Conservation (phyloP, 2,329 filamentous ascomycete genomes). For the Fusarium guadeloupense region DNA sequence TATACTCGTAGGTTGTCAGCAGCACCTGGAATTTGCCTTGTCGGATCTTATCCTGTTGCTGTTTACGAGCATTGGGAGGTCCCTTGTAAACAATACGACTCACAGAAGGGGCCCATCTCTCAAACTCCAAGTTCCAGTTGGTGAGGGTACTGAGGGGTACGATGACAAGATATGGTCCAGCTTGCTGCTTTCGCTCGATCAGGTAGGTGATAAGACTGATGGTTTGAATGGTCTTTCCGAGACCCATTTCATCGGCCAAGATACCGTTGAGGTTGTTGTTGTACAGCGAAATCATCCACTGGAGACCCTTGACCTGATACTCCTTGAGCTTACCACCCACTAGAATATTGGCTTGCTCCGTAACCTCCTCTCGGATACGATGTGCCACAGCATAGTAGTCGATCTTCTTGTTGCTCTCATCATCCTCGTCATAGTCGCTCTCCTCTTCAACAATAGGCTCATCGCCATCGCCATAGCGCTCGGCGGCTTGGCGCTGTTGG, state of each 20-base stretch:
- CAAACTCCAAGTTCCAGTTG: conserved; percentile 98
- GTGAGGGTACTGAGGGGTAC: conserved; percentile 96
- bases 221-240: conserved; percentile 98
- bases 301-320: conserved; percentile 97
- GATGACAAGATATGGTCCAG: conserved; percentile 93
- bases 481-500: conserved; percentile 85
- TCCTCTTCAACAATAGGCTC: conserved; percentile 66
- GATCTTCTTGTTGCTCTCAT: conserved; percentile 80
- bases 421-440: conserved; percentile 73
- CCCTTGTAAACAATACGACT: conserved; percentile 95
- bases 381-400: conserved; percentile 99
- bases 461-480: conserved; percentile 76
- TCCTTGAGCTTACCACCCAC: conserved; percentile 95
- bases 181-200: conserved; percentile 93
- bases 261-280: conserved; percentile 99
- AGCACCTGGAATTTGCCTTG: conserved; percentile 96
- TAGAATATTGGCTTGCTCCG: conserved; percentile 81
- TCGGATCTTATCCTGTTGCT: conserved; percentile 92
- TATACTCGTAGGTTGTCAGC: conserved; percentile 98
- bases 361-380: conserved; percentile 92
- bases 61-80: conserved; percentile 85
- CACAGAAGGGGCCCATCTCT: conserved; percentile 96
- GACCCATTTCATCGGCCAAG: conserved; percentile 98
- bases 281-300: conserved; percentile 99
- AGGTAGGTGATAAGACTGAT: conserved; percentile 98